These are phyloP conservation scores for Aspergillus nomiae DNA, from an alignment of 2,329 filamentous ascomycete species.

Conservation along the genomic window DNA sequence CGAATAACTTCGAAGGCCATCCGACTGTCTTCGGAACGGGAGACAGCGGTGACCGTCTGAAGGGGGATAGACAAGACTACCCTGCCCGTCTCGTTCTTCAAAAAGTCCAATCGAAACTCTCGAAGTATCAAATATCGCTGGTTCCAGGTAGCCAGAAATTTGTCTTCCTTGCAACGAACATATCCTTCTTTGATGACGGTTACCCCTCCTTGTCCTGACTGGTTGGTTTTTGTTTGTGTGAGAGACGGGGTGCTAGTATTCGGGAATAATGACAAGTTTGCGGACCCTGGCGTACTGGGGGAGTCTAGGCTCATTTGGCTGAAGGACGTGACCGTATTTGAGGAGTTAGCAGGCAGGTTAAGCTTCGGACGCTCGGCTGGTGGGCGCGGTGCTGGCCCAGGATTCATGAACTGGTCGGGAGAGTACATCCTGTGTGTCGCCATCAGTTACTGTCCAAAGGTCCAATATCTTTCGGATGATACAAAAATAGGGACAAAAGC, in stretches of 20 bases:
- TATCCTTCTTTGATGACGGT: constrained; percentile 69
- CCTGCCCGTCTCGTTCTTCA: constrained; percentile 88
- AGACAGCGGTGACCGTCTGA: constrained; percentile 85
- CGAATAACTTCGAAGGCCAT: constrained; percentile 94
- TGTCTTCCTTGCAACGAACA: constrained; percentile 74
- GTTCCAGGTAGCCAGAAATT: constrained; percentile 77
- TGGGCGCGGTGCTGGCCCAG: constrained; percentile 88
- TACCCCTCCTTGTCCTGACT: constrained; percentile 67
- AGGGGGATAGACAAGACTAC: constrained; percentile 82
- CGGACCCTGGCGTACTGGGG: constrained; percentile 55
- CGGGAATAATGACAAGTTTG: constrained; percentile 63
- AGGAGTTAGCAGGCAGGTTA: constrained; percentile 70
- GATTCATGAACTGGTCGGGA: constrained; percentile 84
- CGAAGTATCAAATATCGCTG: constrained; percentile 89
- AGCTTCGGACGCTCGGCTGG: constrained; percentile 82
- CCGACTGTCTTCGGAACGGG: constrained; percentile 85
- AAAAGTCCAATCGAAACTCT: constrained; percentile 90
- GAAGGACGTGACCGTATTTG: constrained; percentile 69
- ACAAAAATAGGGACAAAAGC: neutral
- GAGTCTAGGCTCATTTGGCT: constrained; percentile 70
- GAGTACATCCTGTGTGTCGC: constrained; percentile 53
- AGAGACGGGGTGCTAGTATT: constrained; percentile 75
- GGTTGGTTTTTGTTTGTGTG: constrained; percentile 59
- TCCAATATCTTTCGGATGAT: neutral
- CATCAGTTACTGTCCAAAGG: constrained; percentile 8